phyloP scores from a whole-genome alignment of 495 filamentous ascomycete genomes.

The Neurospora terricola region DNA sequence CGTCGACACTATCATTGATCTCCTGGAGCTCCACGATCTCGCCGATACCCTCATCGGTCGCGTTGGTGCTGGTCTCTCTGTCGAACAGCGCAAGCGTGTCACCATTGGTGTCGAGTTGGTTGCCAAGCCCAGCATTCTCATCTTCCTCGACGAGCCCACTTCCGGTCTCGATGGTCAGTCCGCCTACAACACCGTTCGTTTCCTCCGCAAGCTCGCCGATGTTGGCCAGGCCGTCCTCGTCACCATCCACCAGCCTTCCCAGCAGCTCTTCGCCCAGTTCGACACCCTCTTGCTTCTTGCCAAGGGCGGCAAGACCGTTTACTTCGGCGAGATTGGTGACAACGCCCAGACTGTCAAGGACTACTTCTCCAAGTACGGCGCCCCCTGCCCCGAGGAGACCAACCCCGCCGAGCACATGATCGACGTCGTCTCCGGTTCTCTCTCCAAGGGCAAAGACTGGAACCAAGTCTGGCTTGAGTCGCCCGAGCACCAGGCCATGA shows the following conservation, averaged over 20 bases:
- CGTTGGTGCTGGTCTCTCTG: constrained; percentile 47
- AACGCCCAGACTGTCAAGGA: constrained; percentile 26
- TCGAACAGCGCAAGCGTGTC: constrained; percentile 49
- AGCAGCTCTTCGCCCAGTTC: constrained; percentile 63
- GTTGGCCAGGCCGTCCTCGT: constrained; percentile 63
- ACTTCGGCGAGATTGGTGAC: constrained; percentile 49
- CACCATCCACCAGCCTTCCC: constrained; percentile 71
- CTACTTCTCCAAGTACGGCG: constrained; percentile 55
- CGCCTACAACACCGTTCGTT: constrained; percentile 70
- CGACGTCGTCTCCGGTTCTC: constrained; percentile 59
- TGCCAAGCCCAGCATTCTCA: constrained; percentile 67
- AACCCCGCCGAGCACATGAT: constrained; percentile 82
- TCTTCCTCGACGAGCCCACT: constrained; percentile 74
- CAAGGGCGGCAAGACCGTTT: constrained; percentile 56
- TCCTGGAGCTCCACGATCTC: constrained; percentile 70
- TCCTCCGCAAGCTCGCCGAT: constrained; percentile 71
- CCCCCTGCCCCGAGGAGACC: constrained; percentile 52
- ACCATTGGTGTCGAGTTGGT: constrained; percentile 93
- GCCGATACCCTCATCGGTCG: constrained; percentile 75
- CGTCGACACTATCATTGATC: constrained; percentile 80
- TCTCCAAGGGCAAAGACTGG: constrained; percentile 59
- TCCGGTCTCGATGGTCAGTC: constrained; percentile 82
- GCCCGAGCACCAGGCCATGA: constrained; percentile 50
- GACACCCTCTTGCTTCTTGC: constrained; percentile 60
- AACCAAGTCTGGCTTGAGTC: constrained; percentile 62